Percentiles rank a stretch among this genome's conserved stretches.
Evolutionary conservation across 2,329 filamentous ascomycete genomes (phyloP).

Genomic region (Ophioceras dolichostomum): DNA sequence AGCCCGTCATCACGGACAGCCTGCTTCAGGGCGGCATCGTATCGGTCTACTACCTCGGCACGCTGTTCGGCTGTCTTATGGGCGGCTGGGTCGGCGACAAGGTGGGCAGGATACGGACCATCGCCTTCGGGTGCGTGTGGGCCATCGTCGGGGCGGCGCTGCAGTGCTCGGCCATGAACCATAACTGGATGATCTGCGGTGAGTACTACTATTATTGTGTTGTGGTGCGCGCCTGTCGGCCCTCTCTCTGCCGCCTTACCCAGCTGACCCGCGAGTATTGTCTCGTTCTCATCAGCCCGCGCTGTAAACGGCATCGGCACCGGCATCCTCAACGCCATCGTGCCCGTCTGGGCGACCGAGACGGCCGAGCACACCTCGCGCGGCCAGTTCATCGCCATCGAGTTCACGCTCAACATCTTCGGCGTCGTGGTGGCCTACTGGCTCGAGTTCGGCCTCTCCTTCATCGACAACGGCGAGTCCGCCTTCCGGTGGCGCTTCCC

Average conservation of each 20-base stretch:
- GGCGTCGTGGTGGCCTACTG: constrained; percentile 20
- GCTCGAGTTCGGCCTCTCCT: constrained; percentile 19
- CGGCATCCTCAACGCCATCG: constrained; percentile 57
- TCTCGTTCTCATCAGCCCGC: constrained; percentile 25
- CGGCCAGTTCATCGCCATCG: constrained; percentile 57
- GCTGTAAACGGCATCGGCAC: constrained; percentile 54
- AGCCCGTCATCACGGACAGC: constrained; percentile 43
- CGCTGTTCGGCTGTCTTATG: constrained; percentile 42
- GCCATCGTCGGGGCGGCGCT: constrained; percentile 48
- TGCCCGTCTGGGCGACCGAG: constrained; percentile 61
- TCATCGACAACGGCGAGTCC: constrained; percentile 12
- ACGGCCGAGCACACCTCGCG: constrained; percentile 55
- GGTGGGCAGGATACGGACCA: constrained; percentile 50
- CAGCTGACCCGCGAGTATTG: background rate
- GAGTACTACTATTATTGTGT: constrained; percentile 12
- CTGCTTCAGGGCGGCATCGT: constrained; percentile 53
- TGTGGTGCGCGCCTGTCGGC: background rate
- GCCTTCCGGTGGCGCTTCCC: constrained; percentile 20
- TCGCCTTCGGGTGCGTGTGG: constrained; percentile 46
- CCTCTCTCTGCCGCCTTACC: background rate
- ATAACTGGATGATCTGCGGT: constrained; percentile 59
- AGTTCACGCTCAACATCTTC: constrained; percentile 40
- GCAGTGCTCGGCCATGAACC: constrained; percentile 53
- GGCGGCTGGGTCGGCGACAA: constrained; percentile 51
- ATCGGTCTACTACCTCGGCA: constrained; percentile 41